Percentiles rank a stretch among this genome's conserved stretches.
Conservation (phyloP, 1,139 yeast species). For the Scheffersomyces lignicola region DNA sequence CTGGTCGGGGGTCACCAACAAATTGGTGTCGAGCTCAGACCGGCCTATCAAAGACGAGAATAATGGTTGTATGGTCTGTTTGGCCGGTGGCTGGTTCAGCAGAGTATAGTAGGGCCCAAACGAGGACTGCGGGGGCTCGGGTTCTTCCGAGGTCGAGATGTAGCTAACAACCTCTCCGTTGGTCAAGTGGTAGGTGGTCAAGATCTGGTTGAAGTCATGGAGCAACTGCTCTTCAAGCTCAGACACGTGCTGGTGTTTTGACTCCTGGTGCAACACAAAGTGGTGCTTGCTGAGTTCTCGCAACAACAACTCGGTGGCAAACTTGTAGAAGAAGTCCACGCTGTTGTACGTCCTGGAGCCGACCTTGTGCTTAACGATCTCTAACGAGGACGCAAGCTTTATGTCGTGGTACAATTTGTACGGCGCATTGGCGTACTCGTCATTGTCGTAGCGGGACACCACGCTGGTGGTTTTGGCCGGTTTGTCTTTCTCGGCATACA, state of each 20-base stretch:
- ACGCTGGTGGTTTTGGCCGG: slow-evolving; percentile 20
- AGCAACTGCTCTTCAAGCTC: slow-evolving; percentile 33
- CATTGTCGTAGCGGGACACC: slow-evolving; percentile 18
- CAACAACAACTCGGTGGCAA: slow-evolving; percentile 66
- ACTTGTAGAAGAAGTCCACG: slow-evolving; percentile 69
- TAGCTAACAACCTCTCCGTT: slow-evolving; percentile 63
- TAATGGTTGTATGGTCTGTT: slow-evolving; percentile 52
- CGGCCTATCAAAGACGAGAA: slow-evolving; percentile 66
- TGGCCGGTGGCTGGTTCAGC: slow-evolving; percentile 23
- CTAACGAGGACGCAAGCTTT: slow-evolving; percentile 57
- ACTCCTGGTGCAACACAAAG: slow-evolving; percentile 17
- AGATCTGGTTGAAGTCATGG: slow-evolving; percentile 68
- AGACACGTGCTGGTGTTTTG: slow-evolving; percentile 12
- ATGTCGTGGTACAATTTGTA: slow-evolving; percentile 73
- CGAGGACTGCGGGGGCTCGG: slow-evolving; percentile 17
- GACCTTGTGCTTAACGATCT: slow-evolving; percentile 48
- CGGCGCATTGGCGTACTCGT: slow-evolving; percentile 41
- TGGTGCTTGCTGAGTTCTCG: slow-evolving; percentile 63
- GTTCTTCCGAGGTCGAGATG: slow-evolving; percentile 33
- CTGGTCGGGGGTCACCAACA: slow-evolving; percentile 58
- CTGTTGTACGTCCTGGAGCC: slow-evolving; percentile 59
- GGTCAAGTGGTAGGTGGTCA: slow-evolving; percentile 54
- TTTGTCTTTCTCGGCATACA: slow-evolving; percentile 28
- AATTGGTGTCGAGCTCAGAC: slow-evolving; percentile 68
- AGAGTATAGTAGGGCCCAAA: slow-evolving; percentile 18